Evolutionary conservation across 208 protist genomes (phyloP).

Genomic region (Borovskyia barvae): DNA sequence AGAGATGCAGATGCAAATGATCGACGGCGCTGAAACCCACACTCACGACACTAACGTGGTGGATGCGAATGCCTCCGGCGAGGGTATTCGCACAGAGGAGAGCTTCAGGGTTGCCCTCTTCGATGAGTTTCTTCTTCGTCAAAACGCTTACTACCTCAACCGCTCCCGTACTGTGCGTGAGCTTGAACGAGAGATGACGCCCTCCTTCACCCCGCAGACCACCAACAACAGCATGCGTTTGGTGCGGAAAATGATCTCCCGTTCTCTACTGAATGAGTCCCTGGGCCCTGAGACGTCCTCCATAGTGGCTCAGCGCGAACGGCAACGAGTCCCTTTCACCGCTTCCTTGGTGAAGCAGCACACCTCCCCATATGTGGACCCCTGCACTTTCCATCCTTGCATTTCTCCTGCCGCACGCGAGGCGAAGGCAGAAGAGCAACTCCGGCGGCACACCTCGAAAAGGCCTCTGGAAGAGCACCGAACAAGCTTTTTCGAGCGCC

Average conservation of each 20-base stretch:
- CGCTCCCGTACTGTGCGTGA: conserved; percentile 37
- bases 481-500: conserved; percentile 18
- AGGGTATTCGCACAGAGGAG: neutral
- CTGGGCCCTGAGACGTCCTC: conserved; percentile 22
- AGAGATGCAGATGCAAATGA: neutral
- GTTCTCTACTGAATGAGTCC: conserved; percentile 36
- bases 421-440: conserved; percentile 6
- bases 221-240: conserved; percentile 46
- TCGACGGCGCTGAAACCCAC: neutral
- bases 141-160: conserved; percentile 60
- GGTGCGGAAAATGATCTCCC: conserved; percentile 50
- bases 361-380: conserved; percentile 53
- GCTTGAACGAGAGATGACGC: conserved; percentile 46
- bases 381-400: conserved; percentile 72
- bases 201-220: conserved; percentile 63
- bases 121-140: conserved; percentile 78
- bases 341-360: conserved; percentile 56
- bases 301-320: conserved; percentile 22
- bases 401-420: conserved; percentile 38
- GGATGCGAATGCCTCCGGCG: neutral
- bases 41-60: neutral
- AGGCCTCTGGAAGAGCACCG: neutral
- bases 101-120: conserved; percentile 54
- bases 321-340: conserved; percentile 30
- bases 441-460: neutral